phyloP scores from a whole-genome alignment of 2,329 filamentous ascomycete species.

The Westerdykella ornata region DNA sequence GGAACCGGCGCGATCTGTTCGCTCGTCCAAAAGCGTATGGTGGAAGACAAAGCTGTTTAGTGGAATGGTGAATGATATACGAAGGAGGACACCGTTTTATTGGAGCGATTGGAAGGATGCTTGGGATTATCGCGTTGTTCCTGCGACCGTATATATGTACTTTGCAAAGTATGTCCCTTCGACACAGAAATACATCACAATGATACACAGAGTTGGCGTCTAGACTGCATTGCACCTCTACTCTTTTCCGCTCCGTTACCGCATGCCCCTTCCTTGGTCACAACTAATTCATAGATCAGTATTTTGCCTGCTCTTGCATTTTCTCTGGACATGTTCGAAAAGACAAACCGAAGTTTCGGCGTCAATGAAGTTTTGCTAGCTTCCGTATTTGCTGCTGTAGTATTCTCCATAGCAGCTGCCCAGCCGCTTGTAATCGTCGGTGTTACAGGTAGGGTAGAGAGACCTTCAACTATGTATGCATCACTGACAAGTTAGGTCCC shows the following conservation, averaged over 20 bases:
- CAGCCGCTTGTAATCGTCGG: slow-evolving; percentile 88
- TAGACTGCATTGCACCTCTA: neutral
- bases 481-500: slow-evolving; percentile 48
- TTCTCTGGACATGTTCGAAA: slow-evolving; percentile 87
- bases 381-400: slow-evolving; percentile 73
- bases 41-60: slow-evolving; percentile 69
- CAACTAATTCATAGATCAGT: slow-evolving; percentile 41
- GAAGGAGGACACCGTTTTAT: slow-evolving; percentile 69
- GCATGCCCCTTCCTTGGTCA: neutral
- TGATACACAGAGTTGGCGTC: neutral
- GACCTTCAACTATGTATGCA: neutral
- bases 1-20: slow-evolving; percentile 9
- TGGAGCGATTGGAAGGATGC: slow-evolving; percentile 78
- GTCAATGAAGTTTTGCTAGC: slow-evolving; percentile 88
- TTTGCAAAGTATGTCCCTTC: slow-evolving; percentile 68
- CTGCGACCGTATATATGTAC: slow-evolving; percentile 87
- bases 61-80: slow-evolving; percentile 73
- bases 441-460: slow-evolving; percentile 57
- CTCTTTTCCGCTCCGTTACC: neutral
- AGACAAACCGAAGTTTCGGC: slow-evolving; percentile 75
- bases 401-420: slow-evolving; percentile 72
- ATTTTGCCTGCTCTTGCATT: slow-evolving; percentile 83
- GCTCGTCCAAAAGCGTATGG: slow-evolving; percentile 45
- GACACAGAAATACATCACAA: slow-evolving; percentile 5
- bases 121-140: slow-evolving; percentile 84